Base-by-base conservation (phyloP, 257 asterid genomes). In the Capsicum baccatum region DNA sequence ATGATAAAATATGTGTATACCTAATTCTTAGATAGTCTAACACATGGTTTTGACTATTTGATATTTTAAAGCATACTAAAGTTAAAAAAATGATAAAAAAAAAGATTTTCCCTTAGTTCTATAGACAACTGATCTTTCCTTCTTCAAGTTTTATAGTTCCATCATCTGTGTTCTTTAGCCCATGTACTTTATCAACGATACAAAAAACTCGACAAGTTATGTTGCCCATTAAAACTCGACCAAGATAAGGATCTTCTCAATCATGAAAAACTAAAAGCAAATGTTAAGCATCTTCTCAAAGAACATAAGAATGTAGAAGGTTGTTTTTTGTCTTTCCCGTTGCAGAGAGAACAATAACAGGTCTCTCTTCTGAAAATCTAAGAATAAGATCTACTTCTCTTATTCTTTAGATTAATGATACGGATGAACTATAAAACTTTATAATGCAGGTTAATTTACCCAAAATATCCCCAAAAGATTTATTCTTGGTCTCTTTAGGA, bases 201-300 rank as follows among this genome's bases (percentile, higher is more conserved):
- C 86, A 97, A 79, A 97, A 84, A 83, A 93, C 62, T 86, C 99
- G 98, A 74, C 94, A 92, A 89, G 90, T 83, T 83, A 97, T 90
- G 84, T 98, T 98, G 37, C 99, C 99, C 56, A 98, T 97, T 88
- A 97, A 89, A 83, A 95, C 94, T 73, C 99, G 92, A 16, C 99
- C 99, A 87, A 97, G 94, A 90, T 90, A 97, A 85, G 93, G 93
- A 88, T 97, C 99, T 89, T 90, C 88, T 97, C 99, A 98, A 97
- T 95, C 99, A 97, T 97, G 69, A 98, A 97, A 87, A 97, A 98
- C 99, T 97, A 92, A 88, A 91, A 93, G 84, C 76, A 91, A 89
- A 92, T 89, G 87, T 89, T 93, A 90, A 86, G 88, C 84, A 87
- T 85, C 88, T 85, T 87, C 64, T 86, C 54, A 79, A 26, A 44